phyloP scores from a whole-genome alignment of 169 alveolate species.

The Theileria luwenshuni region DNA sequence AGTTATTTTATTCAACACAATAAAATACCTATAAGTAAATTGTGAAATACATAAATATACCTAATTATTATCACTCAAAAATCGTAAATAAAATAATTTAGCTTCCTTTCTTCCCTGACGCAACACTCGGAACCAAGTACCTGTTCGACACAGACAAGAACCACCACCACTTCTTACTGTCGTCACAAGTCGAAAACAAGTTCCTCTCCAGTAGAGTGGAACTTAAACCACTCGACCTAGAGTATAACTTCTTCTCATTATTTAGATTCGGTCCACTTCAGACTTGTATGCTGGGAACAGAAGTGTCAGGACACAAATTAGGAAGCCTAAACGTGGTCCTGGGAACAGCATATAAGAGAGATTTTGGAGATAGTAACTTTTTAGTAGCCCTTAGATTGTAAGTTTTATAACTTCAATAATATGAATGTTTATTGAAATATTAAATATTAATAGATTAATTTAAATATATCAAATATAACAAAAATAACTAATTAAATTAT shows the following conservation, averaged over 20 bases:
- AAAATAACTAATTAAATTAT: background rate
- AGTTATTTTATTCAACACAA: background rate
- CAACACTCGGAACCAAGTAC: conserved; percentile 31
- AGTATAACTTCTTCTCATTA: conserved; percentile 49
- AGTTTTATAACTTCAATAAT: too few species aligned
- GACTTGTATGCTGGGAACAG: conserved; percentile 45
- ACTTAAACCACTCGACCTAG: conserved; percentile 34
- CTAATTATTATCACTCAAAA: background rate
- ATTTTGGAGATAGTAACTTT: conserved; percentile 30
- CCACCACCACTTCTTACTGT: conserved; percentile 12
- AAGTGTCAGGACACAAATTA: conserved; percentile 42
- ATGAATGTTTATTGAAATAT: background rate
- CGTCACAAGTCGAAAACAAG: conserved; percentile 45
- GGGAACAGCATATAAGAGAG: conserved; percentile 49
- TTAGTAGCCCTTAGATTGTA: conserved; percentile 40
- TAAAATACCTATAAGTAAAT: background rate
- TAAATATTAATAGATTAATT: background rate
- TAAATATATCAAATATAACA: background rate
- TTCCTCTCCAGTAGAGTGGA: conserved; percentile 30
- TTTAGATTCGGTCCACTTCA: conserved; percentile 27
- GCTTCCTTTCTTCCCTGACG: conserved; percentile 29
- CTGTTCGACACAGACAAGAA: conserved; percentile 33
- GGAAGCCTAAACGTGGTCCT: conserved; percentile 24
- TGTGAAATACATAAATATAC: background rate
- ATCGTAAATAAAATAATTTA: background rate